Conservation (phyloP, 805 yeast species). For the Metschnikowia orientalis region DNA sequence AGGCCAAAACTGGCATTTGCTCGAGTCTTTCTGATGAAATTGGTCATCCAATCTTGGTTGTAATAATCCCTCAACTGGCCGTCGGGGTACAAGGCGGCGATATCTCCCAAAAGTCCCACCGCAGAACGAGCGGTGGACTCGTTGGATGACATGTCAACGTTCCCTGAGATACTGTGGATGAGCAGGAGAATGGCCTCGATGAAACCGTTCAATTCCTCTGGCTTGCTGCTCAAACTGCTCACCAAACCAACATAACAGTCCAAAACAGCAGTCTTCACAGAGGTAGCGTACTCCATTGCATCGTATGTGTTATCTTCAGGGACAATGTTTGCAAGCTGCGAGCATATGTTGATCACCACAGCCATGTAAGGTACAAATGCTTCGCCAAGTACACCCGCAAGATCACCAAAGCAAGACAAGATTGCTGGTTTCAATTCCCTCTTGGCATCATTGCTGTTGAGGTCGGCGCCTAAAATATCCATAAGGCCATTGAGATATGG, state of each 20-base stretch:
- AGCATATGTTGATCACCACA: constrained; percentile 76
- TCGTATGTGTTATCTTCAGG: constrained; percentile 70
- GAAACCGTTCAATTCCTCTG: constrained; percentile 61
- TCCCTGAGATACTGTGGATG: constrained; percentile 54
- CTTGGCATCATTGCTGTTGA: constrained; percentile 63
- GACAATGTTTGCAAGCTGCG: constrained; percentile 55
- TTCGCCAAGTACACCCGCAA: constrained; percentile 82
- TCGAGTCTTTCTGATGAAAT: constrained; percentile 70
- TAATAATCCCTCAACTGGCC: constrained; percentile 69
- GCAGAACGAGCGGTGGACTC: constrained; percentile 78
- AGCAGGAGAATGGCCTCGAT: constrained; percentile 69
- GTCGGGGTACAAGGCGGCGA: constrained; percentile 78
- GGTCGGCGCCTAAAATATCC: constrained; percentile 72
- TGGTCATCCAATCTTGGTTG: constrained; percentile 73
- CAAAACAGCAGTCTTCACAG: constrained; percentile 80
- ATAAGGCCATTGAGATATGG: constrained; percentile 79
- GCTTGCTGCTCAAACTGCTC: constrained; percentile 74
- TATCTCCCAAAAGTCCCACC: constrained; percentile 89
- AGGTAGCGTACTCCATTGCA: constrained; percentile 66
- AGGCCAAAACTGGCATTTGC: constrained; percentile 55
- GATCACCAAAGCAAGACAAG: constrained; percentile 90
- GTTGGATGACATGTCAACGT: constrained; percentile 53
- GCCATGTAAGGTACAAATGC: constrained; percentile 72
- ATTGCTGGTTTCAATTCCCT: constrained; percentile 84
- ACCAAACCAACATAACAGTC: constrained; percentile 95